Evolutionary conservation across 2,329 filamentous ascomycete species (phyloP), one percentile per base, ranked within the genome.

Genomic region (Dactylonectria estremocensis): DNA sequence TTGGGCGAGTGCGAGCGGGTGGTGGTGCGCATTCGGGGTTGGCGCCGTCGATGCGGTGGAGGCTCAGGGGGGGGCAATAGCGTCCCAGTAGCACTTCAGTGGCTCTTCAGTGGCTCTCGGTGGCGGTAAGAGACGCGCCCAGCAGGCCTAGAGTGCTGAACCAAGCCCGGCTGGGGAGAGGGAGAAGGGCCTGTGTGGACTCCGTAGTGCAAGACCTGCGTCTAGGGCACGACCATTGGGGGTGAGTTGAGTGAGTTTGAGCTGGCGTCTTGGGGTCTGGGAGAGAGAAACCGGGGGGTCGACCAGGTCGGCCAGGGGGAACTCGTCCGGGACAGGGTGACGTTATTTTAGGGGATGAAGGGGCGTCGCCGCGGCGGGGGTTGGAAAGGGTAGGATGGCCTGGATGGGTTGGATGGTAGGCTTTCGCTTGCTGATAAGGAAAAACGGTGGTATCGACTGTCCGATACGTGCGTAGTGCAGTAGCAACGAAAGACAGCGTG

Each of bases 1-100:
- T 69, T 55, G 49, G 61, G 66, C 67, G 69, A 65, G 68, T n/a
- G 16, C n/a, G 48, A 54, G 67, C 68, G 64, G 63, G 65, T 65
- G 63, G 70, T 67, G 74, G 73, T 74, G 69, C 73, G 72, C 69
- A 76, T 73, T 61, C 70, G 72, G 73, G 72, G 50, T 69, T 75
- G 70, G 73, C 73, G 73, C 69, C 64, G 70, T 56, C 52, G 56
- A 43, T 53, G 56, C 60, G 57, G 72, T 70, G 73, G 73, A 65
- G 65, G 69, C 68, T 61, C 65, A 69, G 66, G 72, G 61, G 61
- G 54, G 63, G 56, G 67, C 71, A 64, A 71, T 74, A 72, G 72
- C 72, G 72, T 64, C 70, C 43, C 64, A 62, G 59, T 53, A 52
- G 52, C 52, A 57, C 35, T 66, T 43, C 40, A 14, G 40, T 14